phyloP scores from a whole-genome alignment of 371 early-diverging fungal genomes.

The Circinella minor region DNA sequence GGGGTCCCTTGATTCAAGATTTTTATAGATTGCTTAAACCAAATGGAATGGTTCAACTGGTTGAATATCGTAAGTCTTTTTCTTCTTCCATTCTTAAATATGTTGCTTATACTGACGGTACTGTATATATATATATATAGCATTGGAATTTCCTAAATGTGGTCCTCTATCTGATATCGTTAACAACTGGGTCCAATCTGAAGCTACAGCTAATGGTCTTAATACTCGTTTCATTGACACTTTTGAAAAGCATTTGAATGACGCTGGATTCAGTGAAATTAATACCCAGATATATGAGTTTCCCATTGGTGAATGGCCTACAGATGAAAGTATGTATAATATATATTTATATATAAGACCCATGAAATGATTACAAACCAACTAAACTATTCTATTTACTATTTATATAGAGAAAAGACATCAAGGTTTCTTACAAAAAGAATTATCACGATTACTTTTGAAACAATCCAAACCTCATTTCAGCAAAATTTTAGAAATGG shows the following conservation, averaged over 20 bases:
- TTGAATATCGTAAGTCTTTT: slow-evolving; percentile 34
- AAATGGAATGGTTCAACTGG: slow-evolving; percentile 52
- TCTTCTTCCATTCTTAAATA: too few species aligned
- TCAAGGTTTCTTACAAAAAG: slow-evolving; percentile 45
- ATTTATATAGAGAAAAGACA: slow-evolving; percentile 31
- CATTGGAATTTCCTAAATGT: slow-evolving; percentile 28
- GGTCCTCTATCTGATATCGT: slow-evolving; percentile 39
- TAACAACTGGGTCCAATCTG: slow-evolving; percentile 38
- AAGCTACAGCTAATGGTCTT: slow-evolving; percentile 27
- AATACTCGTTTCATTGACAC: slow-evolving; percentile 26
- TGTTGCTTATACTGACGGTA: neutral
- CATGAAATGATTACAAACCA: neutral
- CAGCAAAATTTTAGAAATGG: slow-evolving; percentile 27
- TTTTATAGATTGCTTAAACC: slow-evolving; percentile 46
- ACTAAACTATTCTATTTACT: too few species aligned
- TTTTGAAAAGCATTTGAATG: slow-evolving; percentile 20
- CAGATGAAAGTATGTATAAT: slow-evolving; percentile 32
- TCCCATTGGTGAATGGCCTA: slow-evolving; percentile 56
- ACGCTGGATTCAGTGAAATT: slow-evolving; percentile 37
- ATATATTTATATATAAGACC: neutral
- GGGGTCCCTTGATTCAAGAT: slow-evolving; percentile 41
- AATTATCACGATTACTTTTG: slow-evolving; percentile 36
- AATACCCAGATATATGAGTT: slow-evolving; percentile 27
- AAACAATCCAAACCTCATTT: slow-evolving; percentile 47
- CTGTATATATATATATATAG: slow-evolving; percentile 12